These are phyloP conservation scores for Raddia distichophylla DNA, from an alignment of 176 grass and related monocot species.

Conservation along the genomic window DNA sequence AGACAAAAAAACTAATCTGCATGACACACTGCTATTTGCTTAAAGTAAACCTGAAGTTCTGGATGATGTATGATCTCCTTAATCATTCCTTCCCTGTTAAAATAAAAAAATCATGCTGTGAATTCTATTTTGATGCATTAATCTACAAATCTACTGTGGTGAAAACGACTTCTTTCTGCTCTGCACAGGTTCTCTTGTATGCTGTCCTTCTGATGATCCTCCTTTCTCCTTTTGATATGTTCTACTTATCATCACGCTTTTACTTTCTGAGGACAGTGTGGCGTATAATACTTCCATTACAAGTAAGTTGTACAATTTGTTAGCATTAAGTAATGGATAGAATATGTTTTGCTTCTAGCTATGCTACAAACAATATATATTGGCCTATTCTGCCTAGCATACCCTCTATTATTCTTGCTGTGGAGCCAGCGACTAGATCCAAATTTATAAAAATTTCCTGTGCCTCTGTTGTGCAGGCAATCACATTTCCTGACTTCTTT, in stretches of 20 bases:
- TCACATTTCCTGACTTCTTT: slow-evolving; percentile 98
- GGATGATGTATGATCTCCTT: not conserved
- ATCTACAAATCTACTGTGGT: not conserved
- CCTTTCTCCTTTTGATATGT: slow-evolving; percentile 97
- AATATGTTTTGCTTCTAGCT: slow-evolving; percentile 22
- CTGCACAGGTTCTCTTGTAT: slow-evolving; percentile 84
- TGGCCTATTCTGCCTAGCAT: not conserved
- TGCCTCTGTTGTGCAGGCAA: slow-evolving; percentile 57
- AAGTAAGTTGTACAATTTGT: slow-evolving; percentile 58
- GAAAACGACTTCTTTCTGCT: slow-evolving; percentile 30
- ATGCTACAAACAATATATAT: slow-evolving; percentile 13
- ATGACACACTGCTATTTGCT: not conserved
- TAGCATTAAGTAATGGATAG: not conserved
- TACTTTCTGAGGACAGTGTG: slow-evolving; percentile 84
- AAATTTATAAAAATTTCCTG: slow-evolving; percentile 34
- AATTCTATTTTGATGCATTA: not conserved
- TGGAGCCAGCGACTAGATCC: not conserved
- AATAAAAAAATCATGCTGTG: not conserved
- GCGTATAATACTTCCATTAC: slow-evolving; percentile 91
- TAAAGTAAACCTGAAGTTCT: slow-evolving; percentile 15
- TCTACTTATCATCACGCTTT: slow-evolving; percentile 87
- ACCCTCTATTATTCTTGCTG: slow-evolving; percentile 27
- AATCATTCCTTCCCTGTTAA: not conserved
- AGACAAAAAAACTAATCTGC: not conserved
- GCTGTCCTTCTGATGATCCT: slow-evolving; percentile 70